These are phyloP conservation scores for Torulaspora pretoriensis DNA, from an alignment of 1,139 yeast genomes.

Conservation along the genomic window DNA sequence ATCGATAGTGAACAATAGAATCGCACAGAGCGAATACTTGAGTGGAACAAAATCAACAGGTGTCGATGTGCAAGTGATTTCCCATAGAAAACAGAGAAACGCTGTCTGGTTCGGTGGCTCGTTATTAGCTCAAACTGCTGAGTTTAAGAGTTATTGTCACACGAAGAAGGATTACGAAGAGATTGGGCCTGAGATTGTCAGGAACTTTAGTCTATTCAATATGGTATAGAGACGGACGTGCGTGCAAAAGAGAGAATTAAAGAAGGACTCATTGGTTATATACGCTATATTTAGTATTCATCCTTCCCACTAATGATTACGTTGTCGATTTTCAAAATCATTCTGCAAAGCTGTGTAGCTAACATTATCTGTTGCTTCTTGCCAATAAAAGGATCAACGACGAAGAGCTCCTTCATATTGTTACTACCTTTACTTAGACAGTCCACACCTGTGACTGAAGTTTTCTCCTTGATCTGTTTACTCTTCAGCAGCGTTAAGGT, in stretches of 20 bases:
- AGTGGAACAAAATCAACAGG: constrained; percentile 89
- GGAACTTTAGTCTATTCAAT: constrained; percentile 90
- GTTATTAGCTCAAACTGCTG: constrained; percentile 92
- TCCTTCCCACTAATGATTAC: constrained; percentile 90
- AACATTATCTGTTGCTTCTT: constrained; percentile 91
- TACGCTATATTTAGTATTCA: constrained; percentile 44
- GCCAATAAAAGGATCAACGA: constrained; percentile 94
- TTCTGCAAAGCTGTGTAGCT: constrained; percentile 95
- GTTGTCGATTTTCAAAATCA: constrained; percentile 94
- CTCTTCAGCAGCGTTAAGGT: constrained; percentile 80
- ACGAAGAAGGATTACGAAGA: constrained; percentile 97
- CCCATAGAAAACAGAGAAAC: constrained; percentile 94
- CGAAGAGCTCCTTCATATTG: constrained; percentile 91
- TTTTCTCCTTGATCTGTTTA: constrained; percentile 71
- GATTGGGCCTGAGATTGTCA: constrained; percentile 93
- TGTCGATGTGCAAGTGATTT: constrained; percentile 92
- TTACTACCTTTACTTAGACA: constrained; percentile 83
- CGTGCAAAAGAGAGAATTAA: constrained; percentile 1
- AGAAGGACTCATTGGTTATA: not conserved
- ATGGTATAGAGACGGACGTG: constrained; percentile 52
- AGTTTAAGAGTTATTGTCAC: constrained; percentile 92
- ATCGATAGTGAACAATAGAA: constrained; percentile 81
- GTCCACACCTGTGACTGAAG: constrained; percentile 82
- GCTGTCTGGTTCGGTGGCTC: constrained; percentile 99
- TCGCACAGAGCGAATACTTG: constrained; percentile 69